Base-by-base conservation (phyloP, 2,329 filamentous ascomycete genomes). In the Botrytis fabae region DNA sequence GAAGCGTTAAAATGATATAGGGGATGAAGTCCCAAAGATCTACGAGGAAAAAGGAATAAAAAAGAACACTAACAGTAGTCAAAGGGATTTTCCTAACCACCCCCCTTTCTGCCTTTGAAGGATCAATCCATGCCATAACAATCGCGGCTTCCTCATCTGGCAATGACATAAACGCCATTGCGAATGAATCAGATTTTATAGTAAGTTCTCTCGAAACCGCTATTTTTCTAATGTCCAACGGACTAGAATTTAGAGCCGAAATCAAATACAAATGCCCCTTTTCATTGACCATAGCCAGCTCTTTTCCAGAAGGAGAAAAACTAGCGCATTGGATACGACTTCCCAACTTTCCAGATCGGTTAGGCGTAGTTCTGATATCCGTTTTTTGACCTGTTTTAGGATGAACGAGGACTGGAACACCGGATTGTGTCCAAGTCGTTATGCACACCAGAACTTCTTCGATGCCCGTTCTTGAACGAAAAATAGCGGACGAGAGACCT, bases 371-470 rank as follows among this genome's bases (percentile, higher is more conserved):
- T 59, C 78, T 80, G 48, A 84, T 80, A 10, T 82, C 80, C 16
- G 77, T 81, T 72, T 77, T 78, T 66, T 83, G 80, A 1, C 82
- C 82, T 61, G 81, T 81, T 64, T 79, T 78, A 16, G 82, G 82
- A 68, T 84, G 82, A 3, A 83, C 78, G 4, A 84, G 77, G 8
- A 84, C 74, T 0, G 83, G 83, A n/a, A 78, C 77, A 3, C 83
- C 83, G 1, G 82, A 83, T 73, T 84, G 83, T 2, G 83, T 84
- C 83, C 83, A 84, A 0, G 83, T 84, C 1, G 80, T 82, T 25
- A 84, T 77, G 69, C 82, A 83, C 7, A 84, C 74, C 25, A 84
- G 70, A 59, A 81, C 78, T 22, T 83, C 82, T 46, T 82, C 81
- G 5, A 78, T 80, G 9, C 80, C 78, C 20, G 73, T 64, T 7